These are phyloP conservation scores for Oemleria cerasiformis DNA, from an alignment of 306 rosid genomes.

Conservation along the genomic window DNA sequence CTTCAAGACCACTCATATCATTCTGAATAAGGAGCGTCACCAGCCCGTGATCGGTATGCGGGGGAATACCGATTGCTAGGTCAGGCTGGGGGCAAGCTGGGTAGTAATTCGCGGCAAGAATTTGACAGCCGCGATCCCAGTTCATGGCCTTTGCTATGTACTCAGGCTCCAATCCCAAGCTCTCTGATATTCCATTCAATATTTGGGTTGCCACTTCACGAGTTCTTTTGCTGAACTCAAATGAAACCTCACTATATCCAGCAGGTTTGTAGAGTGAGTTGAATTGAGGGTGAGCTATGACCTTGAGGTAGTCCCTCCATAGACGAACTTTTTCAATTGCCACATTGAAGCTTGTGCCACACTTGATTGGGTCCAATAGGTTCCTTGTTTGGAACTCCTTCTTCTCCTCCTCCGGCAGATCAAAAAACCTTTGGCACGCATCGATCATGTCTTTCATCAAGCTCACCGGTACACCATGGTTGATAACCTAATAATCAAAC, in stretches of 20 bases:
- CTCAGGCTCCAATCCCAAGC: neutral
- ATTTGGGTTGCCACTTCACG: slow-evolving; percentile 31
- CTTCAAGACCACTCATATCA: slow-evolving; percentile 13
- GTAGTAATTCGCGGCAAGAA: slow-evolving; percentile 1
- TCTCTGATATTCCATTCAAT: slow-evolving; percentile 12
- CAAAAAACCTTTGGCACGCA: slow-evolving; percentile 10
- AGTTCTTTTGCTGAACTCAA: slow-evolving; percentile 38
- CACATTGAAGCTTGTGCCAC: slow-evolving; percentile 46
- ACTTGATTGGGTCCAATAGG: slow-evolving; percentile 24
- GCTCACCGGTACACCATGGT: slow-evolving; percentile 31
- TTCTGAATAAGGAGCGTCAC: slow-evolving; percentile 5
- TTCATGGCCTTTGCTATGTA: slow-evolving; percentile 6
- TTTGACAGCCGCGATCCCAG: neutral
- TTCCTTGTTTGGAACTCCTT: slow-evolving; percentile 5
- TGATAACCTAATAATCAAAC: slow-evolving; percentile 22
- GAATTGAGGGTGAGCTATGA: slow-evolving; percentile 41
- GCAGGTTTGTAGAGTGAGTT: slow-evolving; percentile 45
- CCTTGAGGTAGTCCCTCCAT: slow-evolving; percentile 58
- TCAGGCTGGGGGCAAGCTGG: slow-evolving; percentile 15
- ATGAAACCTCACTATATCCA: slow-evolving; percentile 34
- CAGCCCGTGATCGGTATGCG: slow-evolving; percentile 9
- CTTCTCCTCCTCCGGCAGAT: slow-evolving; percentile 18
- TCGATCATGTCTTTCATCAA: slow-evolving; percentile 36
- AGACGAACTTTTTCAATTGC: slow-evolving; percentile 33
- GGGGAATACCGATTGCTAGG: slow-evolving; percentile 2